A percentile compares a stretch with the other conserved stretches of the same genome.
phyloP scores from a whole-genome alignment of 768 basidiomycete genomes.

The Mycena sanguinolenta region DNA sequence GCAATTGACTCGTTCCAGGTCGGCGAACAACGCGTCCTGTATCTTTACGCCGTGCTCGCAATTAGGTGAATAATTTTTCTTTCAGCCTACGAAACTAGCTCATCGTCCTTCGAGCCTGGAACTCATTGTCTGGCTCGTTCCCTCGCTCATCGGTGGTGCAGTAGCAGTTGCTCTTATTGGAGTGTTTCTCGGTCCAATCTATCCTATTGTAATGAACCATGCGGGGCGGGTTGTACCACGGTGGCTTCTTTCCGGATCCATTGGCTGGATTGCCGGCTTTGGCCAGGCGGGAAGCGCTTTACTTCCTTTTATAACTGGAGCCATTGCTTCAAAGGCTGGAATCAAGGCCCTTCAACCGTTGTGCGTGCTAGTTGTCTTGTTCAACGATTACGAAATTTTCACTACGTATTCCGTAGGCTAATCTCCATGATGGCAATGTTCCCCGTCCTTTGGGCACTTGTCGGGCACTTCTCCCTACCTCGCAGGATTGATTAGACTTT shows the following conservation, averaged over 20 bases:
- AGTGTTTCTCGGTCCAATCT: constrained; percentile 79
- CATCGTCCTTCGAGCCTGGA: constrained; percentile 60
- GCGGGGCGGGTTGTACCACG: constrained; percentile 71
- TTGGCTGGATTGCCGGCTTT: constrained; percentile 77
- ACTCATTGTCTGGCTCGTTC: constrained; percentile 77
- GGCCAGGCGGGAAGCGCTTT: constrained; percentile 81
- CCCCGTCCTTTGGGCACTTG: constrained; percentile 35
- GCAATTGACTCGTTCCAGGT: constrained; percentile 48
- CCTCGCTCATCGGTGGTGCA: constrained; percentile 73
- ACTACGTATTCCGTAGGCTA: constrained; percentile 50
- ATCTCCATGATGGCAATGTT: constrained; percentile 73
- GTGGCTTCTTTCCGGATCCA: constrained; percentile 72
- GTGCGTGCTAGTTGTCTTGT: not conserved
- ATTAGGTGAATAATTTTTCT: constrained; percentile 54
- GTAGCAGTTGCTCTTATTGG: constrained; percentile 76
- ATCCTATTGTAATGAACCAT: constrained; percentile 80
- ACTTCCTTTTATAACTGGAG: constrained; percentile 78
- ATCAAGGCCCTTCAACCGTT: constrained; percentile 46
- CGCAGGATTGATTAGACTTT: constrained; percentile 9
- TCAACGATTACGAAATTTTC: no score
- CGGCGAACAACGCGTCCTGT: constrained; percentile 68
- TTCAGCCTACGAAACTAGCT: not conserved
- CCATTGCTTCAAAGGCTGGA: constrained; percentile 71
- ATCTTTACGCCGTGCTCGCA: constrained; percentile 63
- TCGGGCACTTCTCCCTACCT: not conserved